These are phyloP conservation scores for Phragmites australis DNA, from an alignment of 176 grass and related monocot genomes.

Conservation along the genomic window DNA sequence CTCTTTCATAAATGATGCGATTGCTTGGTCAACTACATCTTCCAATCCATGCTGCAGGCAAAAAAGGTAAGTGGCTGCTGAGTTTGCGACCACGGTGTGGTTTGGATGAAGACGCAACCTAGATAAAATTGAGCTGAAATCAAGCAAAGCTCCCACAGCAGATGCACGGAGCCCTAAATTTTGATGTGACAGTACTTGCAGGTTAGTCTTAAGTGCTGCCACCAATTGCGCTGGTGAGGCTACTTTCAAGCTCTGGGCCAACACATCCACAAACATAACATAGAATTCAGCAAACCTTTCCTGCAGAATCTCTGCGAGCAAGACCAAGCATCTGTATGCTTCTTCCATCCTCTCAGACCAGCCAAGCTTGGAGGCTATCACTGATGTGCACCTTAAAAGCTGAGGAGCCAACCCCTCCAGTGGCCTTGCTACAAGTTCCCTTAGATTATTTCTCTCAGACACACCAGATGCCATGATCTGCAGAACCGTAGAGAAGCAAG, in stretches of 20 bases:
- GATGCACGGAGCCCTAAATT: slow-evolving; percentile 59
- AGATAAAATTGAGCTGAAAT: slow-evolving; percentile 69
- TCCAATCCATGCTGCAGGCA: slow-evolving; percentile 74
- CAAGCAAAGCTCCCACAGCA: slow-evolving; percentile 64
- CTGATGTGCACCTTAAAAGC: slow-evolving; percentile 66
- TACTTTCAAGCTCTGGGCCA: slow-evolving; percentile 58
- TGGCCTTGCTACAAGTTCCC: slow-evolving; percentile 64
- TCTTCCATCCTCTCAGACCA: slow-evolving; percentile 77
- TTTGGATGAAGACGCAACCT: slow-evolving; percentile 85
- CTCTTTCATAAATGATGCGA: slow-evolving; percentile 67
- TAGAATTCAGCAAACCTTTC: slow-evolving; percentile 87
- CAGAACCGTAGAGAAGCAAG: slow-evolving; percentile 90
- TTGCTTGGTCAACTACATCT: slow-evolving; percentile 68
- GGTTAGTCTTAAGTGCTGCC: slow-evolving; percentile 72
- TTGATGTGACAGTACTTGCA: slow-evolving; percentile 82
- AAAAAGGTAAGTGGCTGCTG: slow-evolving; percentile 80
- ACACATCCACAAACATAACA: slow-evolving; percentile 67
- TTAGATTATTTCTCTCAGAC: slow-evolving; percentile 54
- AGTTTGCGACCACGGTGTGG: slow-evolving; percentile 57
- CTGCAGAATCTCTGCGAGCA: slow-evolving; percentile 73
- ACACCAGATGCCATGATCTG: slow-evolving; percentile 78
- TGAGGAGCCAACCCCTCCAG: slow-evolving; percentile 73
- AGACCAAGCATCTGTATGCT: slow-evolving; percentile 80
- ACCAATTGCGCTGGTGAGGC: slow-evolving; percentile 58
- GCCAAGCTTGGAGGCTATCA: slow-evolving; percentile 70